Percentiles rank a stretch among this genome's conserved stretches.
Conservation (phyloP, 2,329 filamentous ascomycete genomes). For the Alternaria arborescens region DNA sequence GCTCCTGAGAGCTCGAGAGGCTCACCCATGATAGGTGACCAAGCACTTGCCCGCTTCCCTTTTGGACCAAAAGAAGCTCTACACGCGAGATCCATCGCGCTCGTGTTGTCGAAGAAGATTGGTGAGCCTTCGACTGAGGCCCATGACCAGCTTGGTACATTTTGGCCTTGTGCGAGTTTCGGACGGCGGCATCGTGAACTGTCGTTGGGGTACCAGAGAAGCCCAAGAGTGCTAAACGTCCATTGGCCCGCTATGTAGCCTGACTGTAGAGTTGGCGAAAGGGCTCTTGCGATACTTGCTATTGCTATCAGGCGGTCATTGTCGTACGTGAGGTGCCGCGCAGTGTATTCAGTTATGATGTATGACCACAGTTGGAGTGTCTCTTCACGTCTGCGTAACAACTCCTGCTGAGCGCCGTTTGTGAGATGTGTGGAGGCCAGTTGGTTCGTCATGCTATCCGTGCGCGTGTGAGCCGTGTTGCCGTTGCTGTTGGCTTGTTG, state of each 20-base stretch:
- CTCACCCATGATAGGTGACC: slow-evolving; percentile 44
- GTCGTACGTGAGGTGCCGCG: slow-evolving; percentile 45
- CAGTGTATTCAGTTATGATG: slow-evolving; percentile 48
- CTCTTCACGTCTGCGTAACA: slow-evolving; percentile 35
- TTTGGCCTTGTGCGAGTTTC: slow-evolving; percentile 23
- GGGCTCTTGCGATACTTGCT: slow-evolving; percentile 40
- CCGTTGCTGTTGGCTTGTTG: slow-evolving; percentile 15
- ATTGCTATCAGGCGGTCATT: slow-evolving; percentile 44
- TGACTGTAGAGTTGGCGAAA: slow-evolving; percentile 36
- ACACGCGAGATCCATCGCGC: slow-evolving; percentile 49
- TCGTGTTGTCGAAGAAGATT: slow-evolving; percentile 47
- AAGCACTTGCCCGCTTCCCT: slow-evolving; percentile 31
- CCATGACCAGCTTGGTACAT: slow-evolving; percentile 50
- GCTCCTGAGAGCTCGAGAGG: slow-evolving; percentile 42
- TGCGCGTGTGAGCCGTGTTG: slow-evolving; percentile 25
- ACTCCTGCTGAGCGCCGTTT: slow-evolving; percentile 26
- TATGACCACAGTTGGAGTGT: slow-evolving; percentile 47
- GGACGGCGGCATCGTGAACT: slow-evolving; percentile 37
- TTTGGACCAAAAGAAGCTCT: slow-evolving; percentile 39
- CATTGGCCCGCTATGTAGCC: slow-evolving; percentile 50
- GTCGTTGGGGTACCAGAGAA: slow-evolving; percentile 50
- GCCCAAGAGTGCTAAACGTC: slow-evolving; percentile 45
- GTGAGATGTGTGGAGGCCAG: slow-evolving; percentile 39
- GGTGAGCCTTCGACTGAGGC: slow-evolving; percentile 47
- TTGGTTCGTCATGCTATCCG: slow-evolving; percentile 42